A percentile compares a stretch with the other conserved stretches of the same genome.
These are phyloP conservation scores for Ambrosia hybrid DNA, from an alignment of 140 eudicot genomes.

Conservation along the genomic window DNA sequence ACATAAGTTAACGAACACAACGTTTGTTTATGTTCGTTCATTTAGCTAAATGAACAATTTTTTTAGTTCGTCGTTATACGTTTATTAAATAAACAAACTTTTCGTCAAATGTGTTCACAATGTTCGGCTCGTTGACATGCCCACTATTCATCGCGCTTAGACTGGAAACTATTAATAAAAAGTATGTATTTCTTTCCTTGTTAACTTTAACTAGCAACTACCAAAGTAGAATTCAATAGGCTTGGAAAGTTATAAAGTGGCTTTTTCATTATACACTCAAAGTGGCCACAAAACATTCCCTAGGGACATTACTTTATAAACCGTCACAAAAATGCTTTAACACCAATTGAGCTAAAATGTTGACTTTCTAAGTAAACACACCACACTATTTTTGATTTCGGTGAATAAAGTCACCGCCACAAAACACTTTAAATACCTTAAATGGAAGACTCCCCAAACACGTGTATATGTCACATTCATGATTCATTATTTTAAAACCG, in stretches of 20 bases:
- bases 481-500: not conserved
- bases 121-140: too few species aligned
- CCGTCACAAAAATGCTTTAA: slow-evolving; percentile 24
- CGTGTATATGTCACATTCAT: slow-evolving; percentile 26
- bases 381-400: slow-evolving; percentile 13
- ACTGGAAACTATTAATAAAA: not conserved
- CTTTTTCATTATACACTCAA: slow-evolving; percentile 29
- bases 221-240: slow-evolving; percentile 10
- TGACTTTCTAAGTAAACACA: slow-evolving; percentile 21
- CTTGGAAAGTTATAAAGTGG: slow-evolving; percentile 13
- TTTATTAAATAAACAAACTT: too few species aligned
- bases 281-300: slow-evolving; percentile 40
- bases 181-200: not conserved
- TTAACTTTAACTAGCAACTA: slow-evolving; percentile 17
- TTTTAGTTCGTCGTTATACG: too few species aligned
- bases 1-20: too few species aligned
- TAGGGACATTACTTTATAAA: slow-evolving; percentile 33
- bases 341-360: slow-evolving; percentile 26
- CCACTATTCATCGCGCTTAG: not conserved
- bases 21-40: too few species aligned
- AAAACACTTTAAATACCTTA: slow-evolving; percentile 34
- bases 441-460: slow-evolving; percentile 27
- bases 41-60: too few species aligned
- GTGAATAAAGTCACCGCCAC: slow-evolving; percentile 30
- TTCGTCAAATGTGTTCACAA: too few species aligned